phyloP scores from a whole-genome alignment of 768 basidiomycete species.

The Mycena chlorophos region DNA sequence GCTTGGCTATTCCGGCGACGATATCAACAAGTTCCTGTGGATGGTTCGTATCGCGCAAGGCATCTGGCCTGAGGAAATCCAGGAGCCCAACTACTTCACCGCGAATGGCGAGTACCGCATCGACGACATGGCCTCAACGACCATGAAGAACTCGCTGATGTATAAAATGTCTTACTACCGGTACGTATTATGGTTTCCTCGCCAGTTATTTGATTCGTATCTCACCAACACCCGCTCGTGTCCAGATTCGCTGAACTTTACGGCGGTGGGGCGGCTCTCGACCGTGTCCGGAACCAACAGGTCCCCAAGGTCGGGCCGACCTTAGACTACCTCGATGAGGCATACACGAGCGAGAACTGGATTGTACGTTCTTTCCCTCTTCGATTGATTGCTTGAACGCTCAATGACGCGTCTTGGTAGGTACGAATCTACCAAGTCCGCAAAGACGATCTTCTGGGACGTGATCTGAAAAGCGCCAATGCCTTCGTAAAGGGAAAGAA shows the following conservation, averaged over 20 bases:
- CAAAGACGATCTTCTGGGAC: slow-evolving; percentile 88
- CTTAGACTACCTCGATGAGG: slow-evolving; percentile 92
- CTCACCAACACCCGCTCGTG: no score
- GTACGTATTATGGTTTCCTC: slow-evolving; percentile 35
- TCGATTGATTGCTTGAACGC: slow-evolving; percentile 26
- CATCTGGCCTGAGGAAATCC: slow-evolving; percentile 97
- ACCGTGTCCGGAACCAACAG: slow-evolving; percentile 87
- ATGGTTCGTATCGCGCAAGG: slow-evolving; percentile 96
- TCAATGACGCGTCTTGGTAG: slow-evolving; percentile 33
- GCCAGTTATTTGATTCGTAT: no score
- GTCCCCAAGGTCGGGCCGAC: slow-evolving; percentile 77
- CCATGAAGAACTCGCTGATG: slow-evolving; percentile 97
- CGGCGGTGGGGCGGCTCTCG: slow-evolving; percentile 66
- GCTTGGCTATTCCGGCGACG: slow-evolving; percentile 96
- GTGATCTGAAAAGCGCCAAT: slow-evolving; percentile 86
- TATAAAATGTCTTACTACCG: slow-evolving; percentile 99
- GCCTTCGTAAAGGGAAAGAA: slow-evolving; percentile 88
- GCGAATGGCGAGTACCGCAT: slow-evolving; percentile 89
- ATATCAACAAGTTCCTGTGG: slow-evolving; percentile 99
- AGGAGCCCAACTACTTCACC: slow-evolving; percentile 93
- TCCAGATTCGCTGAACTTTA: slow-evolving; percentile 84
- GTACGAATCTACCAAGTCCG: slow-evolving; percentile 94
- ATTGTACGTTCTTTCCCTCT: slow-evolving; percentile 64
- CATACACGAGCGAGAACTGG: slow-evolving; percentile 99
- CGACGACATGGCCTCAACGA: slow-evolving; percentile 76